These are phyloP conservation scores for Aspergillus hortae DNA, from an alignment of 2,329 filamentous ascomycete species.

Conservation along the genomic window DNA sequence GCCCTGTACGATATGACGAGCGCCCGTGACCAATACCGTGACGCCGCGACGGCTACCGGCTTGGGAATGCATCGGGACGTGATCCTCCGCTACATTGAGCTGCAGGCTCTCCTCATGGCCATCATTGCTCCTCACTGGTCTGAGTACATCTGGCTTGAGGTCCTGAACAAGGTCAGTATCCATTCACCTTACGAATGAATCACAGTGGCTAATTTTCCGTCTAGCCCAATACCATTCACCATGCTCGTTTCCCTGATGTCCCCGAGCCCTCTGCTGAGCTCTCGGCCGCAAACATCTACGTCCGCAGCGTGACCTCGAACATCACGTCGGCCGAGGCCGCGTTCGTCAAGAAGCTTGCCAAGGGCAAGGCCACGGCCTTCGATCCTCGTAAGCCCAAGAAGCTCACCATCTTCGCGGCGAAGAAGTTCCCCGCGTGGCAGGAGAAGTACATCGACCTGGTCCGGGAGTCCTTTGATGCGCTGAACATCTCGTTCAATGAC, in stretches of 20 bases:
- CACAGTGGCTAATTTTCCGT: background rate
- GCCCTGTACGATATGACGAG: slow-evolving; percentile 87
- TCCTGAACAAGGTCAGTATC: slow-evolving; percentile 63
- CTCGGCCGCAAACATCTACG: slow-evolving; percentile 77
- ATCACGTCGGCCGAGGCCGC: slow-evolving; percentile 80
- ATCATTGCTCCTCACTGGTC: slow-evolving; percentile 91
- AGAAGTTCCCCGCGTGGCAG: slow-evolving; percentile 85
- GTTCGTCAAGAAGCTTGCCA: slow-evolving; percentile 78
- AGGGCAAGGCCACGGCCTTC: slow-evolving; percentile 81
- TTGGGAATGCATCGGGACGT: slow-evolving; percentile 84
- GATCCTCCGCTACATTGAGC: slow-evolving; percentile 74
- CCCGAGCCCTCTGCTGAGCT: slow-evolving; percentile 64
- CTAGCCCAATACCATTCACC: slow-evolving; percentile 69
- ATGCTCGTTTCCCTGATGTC: slow-evolving; percentile 69
- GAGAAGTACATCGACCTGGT: slow-evolving; percentile 82
- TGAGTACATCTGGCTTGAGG: slow-evolving; percentile 90
- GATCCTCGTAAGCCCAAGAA: slow-evolving; percentile 91
- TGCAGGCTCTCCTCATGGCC: slow-evolving; percentile 77
- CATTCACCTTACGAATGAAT: background rate
- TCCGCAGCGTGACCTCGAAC: slow-evolving; percentile 68
- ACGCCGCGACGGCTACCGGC: slow-evolving; percentile 70
- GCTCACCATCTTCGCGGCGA: slow-evolving; percentile 78
- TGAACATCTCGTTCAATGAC: slow-evolving; percentile 66
- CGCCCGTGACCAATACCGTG: slow-evolving; percentile 86
- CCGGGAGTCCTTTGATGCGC: slow-evolving; percentile 63